Conservation (phyloP, 2,329 filamentous ascomycete species). For the Daldinia sp. region DNA sequence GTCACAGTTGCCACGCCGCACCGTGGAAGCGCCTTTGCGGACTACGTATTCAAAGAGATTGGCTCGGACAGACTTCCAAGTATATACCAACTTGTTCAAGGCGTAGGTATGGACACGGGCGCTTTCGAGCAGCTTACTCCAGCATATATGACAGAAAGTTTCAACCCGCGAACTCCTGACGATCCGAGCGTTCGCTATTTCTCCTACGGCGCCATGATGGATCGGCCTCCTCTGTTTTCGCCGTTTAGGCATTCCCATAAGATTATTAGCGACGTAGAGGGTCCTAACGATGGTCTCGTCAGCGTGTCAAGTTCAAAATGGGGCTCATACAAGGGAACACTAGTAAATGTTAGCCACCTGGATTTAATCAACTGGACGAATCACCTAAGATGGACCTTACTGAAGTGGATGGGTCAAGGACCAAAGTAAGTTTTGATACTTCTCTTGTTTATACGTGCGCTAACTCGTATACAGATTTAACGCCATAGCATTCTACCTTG, state of each 20-base stretch:
- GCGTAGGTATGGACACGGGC: constrained; percentile 66
- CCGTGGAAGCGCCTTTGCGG: constrained; percentile 67
- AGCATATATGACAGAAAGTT: constrained; percentile 67
- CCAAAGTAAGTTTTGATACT: constrained; percentile 59
- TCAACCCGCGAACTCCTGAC: constrained; percentile 70
- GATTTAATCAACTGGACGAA: constrained; percentile 78
- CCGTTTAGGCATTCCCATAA: constrained; percentile 67
- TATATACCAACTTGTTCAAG: constrained; percentile 64
- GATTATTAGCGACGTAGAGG: constrained; percentile 65
- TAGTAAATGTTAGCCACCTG: constrained; percentile 71
- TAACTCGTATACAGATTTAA: constrained; percentile 64
- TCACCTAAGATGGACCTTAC: constrained; percentile 65
- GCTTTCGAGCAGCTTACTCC: constrained; percentile 72
- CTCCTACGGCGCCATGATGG: constrained; percentile 69
- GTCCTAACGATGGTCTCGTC: constrained; percentile 75
- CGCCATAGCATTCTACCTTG: constrained; percentile 75
- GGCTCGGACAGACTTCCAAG: constrained; percentile 64
- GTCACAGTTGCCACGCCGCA: constrained; percentile 69
- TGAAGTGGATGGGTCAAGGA: constrained; percentile 66
- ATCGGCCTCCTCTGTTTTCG: constrained; percentile 71
- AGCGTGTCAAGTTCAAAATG: constrained; percentile 72
- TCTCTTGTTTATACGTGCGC: constrained; percentile 3
- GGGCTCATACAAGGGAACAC: constrained; percentile 73
- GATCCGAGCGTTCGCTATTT: constrained; percentile 68
- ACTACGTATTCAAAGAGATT: constrained; percentile 63